Conservation (phyloP, 1,284 basidiomycete genomes). For the Pseudozyma sp. region DNA sequence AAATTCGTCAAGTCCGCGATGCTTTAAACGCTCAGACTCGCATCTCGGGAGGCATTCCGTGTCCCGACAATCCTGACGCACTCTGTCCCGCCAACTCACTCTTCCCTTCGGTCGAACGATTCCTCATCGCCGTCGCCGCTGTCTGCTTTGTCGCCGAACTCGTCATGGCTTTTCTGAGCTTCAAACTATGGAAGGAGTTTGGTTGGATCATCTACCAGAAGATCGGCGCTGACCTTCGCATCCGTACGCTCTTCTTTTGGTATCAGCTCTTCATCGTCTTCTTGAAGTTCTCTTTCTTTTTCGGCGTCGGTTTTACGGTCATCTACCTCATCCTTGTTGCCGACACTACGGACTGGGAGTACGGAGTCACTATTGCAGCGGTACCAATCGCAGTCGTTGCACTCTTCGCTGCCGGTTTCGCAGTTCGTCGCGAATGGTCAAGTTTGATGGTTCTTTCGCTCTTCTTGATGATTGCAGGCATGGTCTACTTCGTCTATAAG, state of each 20-base stretch:
- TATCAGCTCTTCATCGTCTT: conserved; percentile 64
- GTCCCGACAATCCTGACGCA: conserved; percentile 18
- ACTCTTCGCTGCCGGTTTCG: conserved; percentile 54
- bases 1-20: conserved; percentile 56
- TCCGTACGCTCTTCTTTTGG: conserved; percentile 55
- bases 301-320: conserved; percentile 56
- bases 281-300: conserved; percentile 63
- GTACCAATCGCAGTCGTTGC: conserved; percentile 53
- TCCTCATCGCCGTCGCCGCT: conserved; percentile 56
- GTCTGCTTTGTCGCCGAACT: conserved; percentile 54
- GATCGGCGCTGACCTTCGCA: conserved; percentile 57
- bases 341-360: conserved; percentile 51
- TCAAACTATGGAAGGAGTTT: conserved; percentile 59
- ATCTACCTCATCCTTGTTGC: conserved; percentile 63
- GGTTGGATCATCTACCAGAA: conserved; percentile 63
- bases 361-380: conserved; percentile 60
- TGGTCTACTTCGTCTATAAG: conserved; percentile 55
- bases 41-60: conserved; percentile 36
- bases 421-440: conserved; percentile 53
- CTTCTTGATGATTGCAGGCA: conserved; percentile 48
- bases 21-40: conserved; percentile 50
- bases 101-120: conserved; percentile 43
- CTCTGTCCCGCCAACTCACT: conserved; percentile 39
- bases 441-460: conserved; percentile 55
- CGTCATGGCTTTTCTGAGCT: conserved; percentile 38